Base-by-base conservation (phyloP, 257 asterid genomes). In the Solanum habrochaites region DNA sequence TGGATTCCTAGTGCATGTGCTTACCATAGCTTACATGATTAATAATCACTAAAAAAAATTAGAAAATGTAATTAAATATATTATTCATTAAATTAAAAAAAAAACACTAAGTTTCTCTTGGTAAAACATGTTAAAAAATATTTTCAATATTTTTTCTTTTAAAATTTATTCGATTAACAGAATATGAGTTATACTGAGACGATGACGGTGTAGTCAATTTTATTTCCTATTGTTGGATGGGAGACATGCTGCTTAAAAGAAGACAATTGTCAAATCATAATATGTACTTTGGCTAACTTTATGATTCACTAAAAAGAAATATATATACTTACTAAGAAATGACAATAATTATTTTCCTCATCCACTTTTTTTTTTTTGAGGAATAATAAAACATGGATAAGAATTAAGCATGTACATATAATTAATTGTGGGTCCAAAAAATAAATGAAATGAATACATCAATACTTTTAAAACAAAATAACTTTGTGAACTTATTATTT, bases 1-100 rank as follows among this genome's bases (percentile, higher is more conserved):
- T 83, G 70, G 86, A 86, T 71, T 88, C 40, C 86, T 83, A 78
- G 58, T 71, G 90, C 88, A 86, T 88, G 84, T 88, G 87, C 67
- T 77, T 2, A 84, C 29, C 67, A 80, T 62, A 84, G 27, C 10
- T 18, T 47, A 39, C 16, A 84, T n/a, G 27, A 23, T 49, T n/a
- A 77, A 69, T 56, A 56, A 56, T 7, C 62, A 56, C 62, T 18
- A 56, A 56, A 56, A 52, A 52, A 37, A 5, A 7, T 39, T 39
- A 39, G 42, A 39, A 39, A 39, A 6, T 39, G 42, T 7, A 37
- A 37, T 37, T 37, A 37, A 37, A 6, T 37, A 1, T 37, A 37
- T 37, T 37, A 37, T 39, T 39, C 2, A 39, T 39, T 39, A 39
- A 39, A 39, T 6, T 39, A 0, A 1, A 6, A 39, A 39, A 37